These are phyloP conservation scores for Tylopilus sp. DNA, from an alignment of 768 basidiomycete genomes.

Conservation along the genomic window DNA sequence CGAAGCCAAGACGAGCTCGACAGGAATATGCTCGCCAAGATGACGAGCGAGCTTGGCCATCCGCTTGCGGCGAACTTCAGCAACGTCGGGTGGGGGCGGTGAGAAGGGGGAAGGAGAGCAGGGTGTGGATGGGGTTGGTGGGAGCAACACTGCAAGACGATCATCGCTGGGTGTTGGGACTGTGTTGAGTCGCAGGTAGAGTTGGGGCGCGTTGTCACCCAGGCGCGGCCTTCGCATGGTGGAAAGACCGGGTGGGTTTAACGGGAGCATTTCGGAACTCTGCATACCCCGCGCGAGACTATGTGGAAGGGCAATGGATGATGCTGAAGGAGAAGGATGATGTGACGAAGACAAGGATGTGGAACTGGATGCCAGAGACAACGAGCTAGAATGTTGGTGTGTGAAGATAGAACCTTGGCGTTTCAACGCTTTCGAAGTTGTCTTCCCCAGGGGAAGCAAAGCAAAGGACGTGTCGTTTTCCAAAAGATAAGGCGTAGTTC, in stretches of 20 bases:
- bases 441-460: constrained; percentile 20
- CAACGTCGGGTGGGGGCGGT: constrained; percentile 23
- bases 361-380: constrained; percentile 21
- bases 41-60: constrained; percentile 58
- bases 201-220: constrained; percentile 16
- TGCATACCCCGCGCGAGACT: not conserved
- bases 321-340: constrained; percentile 14
- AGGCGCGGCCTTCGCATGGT: constrained; percentile 7
- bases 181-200: constrained; percentile 23
- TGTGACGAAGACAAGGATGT: constrained; percentile 9
- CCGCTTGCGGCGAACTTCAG: constrained; percentile 42
- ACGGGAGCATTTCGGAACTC: constrained; percentile 7
- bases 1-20: constrained; percentile 46
- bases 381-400: constrained; percentile 18
- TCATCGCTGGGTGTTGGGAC: constrained; percentile 10
- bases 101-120: constrained; percentile 19
- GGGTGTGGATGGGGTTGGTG: constrained; percentile 13
- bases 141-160: constrained; percentile 2
- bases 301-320: constrained; percentile 14
- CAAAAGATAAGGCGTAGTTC: constrained; percentile 35
- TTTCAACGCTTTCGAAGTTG: constrained; percentile 20
- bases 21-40: constrained; percentile 56
- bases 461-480: constrained; percentile 23
- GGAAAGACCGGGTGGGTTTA: constrained; percentile 20
- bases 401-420: constrained; percentile 33